A percentile compares a stretch with the other conserved stretches of the same genome.
phyloP scores from a whole-genome alignment of 306 rosid species.

The barrel medic (Medicago truncatula) region MtrunA17r5.0-ANR NC_053045.1:27450501-27451000 shows the following conservation, averaged over 20 bases:
- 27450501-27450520: background rate
- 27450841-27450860: background rate
- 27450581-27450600: background rate
- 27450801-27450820: background rate
- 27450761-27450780: conserved; percentile 2
- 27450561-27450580: background rate
- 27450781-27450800: background rate
- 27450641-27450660: background rate
- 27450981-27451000: conserved; percentile 1
- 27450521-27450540: background rate
- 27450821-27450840: background rate
- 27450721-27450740: background rate
- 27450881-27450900: background rate
- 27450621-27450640: background rate
- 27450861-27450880: background rate
- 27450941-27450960: background rate
- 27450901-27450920: background rate
- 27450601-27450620: background rate
- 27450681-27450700: background rate
- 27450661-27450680: background rate
- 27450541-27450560: background rate
- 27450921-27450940: background rate
- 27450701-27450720: background rate
- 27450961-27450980: background rate
- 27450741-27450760: background rate